Conservation (phyloP, 1,284 basidiomycete species). For the Sphagnurus paluster region DNA sequence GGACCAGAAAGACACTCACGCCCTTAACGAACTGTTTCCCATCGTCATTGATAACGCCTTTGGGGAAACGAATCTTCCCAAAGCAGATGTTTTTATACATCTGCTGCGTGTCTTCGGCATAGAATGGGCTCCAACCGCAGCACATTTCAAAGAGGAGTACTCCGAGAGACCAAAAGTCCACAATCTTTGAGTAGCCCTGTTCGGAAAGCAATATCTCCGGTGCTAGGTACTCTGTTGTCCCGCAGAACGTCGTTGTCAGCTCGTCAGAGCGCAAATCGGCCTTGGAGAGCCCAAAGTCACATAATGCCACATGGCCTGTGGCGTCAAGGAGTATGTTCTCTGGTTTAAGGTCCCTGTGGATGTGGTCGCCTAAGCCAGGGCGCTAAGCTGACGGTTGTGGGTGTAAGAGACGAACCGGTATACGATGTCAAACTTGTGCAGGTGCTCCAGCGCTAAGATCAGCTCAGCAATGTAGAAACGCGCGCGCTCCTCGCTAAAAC, state of each 20-base stretch:
- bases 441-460: constrained; percentile 90
- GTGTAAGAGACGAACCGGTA: constrained; percentile 67
- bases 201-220: constrained; percentile 99
- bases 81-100: constrained; percentile 99
- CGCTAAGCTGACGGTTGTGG: not conserved
- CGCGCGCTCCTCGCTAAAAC: constrained; percentile 91
- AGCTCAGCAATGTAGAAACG: constrained; percentile 96
- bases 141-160: constrained; percentile 97
- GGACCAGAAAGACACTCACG: constrained; percentile 57
- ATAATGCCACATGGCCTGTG: constrained; percentile 94
- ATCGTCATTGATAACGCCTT: constrained; percentile 95
- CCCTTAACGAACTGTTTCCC: constrained; percentile 99
- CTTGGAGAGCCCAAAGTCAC: constrained; percentile 97
- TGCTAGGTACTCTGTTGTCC: constrained; percentile 96
- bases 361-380: constrained; percentile 1
- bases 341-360: constrained; percentile 84
- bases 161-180: constrained; percentile 98
- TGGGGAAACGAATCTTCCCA: constrained; percentile 98
- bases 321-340: constrained; percentile 98
- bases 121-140: constrained; percentile 99
- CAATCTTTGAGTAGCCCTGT: constrained; percentile 97
- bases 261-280: constrained; percentile 93
- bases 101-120: constrained; percentile 98
- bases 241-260: constrained; percentile 97
- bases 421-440: constrained; percentile 97